phyloP scores from a whole-genome alignment of 441 rosid species.

The California macrophylla region DNA sequence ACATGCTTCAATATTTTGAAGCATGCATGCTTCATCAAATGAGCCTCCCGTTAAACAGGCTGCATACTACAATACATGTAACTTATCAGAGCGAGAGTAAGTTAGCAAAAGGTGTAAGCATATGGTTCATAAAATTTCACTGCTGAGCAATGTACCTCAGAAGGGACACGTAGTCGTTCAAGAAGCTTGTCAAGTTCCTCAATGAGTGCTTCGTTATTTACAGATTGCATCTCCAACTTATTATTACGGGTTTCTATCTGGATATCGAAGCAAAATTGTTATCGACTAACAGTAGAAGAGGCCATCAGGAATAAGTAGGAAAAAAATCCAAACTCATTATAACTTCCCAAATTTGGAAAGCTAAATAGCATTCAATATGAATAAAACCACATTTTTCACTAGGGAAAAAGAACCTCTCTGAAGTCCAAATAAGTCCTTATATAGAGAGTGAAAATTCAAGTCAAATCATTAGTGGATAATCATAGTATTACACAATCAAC shows the following conservation, averaged over 20 bases:
- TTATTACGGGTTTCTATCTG: conserved; percentile 98
- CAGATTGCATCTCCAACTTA: conserved; percentile 95
- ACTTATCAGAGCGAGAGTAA: conserved; percentile 20
- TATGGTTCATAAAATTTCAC: conserved; percentile 6
- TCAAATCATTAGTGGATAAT: background rate
- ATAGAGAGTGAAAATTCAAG: background rate
- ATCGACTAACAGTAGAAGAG: conserved; percentile 10
- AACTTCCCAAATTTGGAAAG: conserved; percentile 7
- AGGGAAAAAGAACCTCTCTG: background rate
- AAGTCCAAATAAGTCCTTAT: background rate
- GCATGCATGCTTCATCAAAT: conserved; percentile 89
- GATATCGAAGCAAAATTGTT: conserved; percentile 22
- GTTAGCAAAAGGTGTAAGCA: background rate
- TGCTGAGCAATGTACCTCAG: conserved; percentile 49
- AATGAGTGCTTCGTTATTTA: conserved; percentile 78
- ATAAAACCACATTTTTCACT: background rate
- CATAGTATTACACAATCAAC: background rate
- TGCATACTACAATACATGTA: conserved; percentile 54
- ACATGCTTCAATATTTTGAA: conserved; percentile 88
- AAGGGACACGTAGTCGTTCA: conserved; percentile 74
- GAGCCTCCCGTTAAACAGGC: conserved; percentile 78
- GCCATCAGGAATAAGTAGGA: conserved; percentile 1
- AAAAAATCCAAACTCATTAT: background rate
- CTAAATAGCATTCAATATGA: background rate
- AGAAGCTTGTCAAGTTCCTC: conserved; percentile 92